A percentile compares a stretch with the other conserved stretches of the same genome.
phyloP scores from a whole-genome alignment of 1,139 yeast species.

The Debaryomyces sp. region DNA sequence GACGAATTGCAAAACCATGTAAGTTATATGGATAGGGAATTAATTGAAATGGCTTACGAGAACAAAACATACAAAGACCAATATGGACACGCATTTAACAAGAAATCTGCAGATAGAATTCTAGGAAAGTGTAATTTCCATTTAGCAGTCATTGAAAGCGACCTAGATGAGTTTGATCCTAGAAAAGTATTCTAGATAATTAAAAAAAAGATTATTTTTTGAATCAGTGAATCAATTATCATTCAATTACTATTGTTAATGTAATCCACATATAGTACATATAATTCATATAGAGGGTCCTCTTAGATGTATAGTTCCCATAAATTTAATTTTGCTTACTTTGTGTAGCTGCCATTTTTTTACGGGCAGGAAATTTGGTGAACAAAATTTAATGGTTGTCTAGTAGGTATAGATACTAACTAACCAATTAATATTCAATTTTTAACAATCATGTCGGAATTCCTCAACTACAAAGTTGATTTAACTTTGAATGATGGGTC shows the following conservation, averaged over 20 bases:
- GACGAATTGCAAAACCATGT: constrained; percentile 32
- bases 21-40: constrained; percentile 32
- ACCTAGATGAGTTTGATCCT: constrained; percentile 13
- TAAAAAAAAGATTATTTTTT: no score
- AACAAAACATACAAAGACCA: background rate
- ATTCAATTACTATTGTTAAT: background rate
- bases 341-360: background rate
- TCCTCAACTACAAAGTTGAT: constrained; percentile 57
- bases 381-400: background rate
- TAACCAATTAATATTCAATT: background rate
- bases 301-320: background rate
- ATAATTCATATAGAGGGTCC: background rate
- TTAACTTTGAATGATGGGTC: constrained; percentile 50
- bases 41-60: constrained; percentile 5
- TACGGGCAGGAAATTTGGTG: background rate
- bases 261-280: background rate
- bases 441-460: constrained; percentile 35
- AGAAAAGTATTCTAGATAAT: background rate
- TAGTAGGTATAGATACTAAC: background rate
- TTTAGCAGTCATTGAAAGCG: constrained; percentile 5
- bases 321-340: background rate
- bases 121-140: constrained; percentile 4
- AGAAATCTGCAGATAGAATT: background rate
- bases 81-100: background rate
- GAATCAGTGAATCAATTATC: no score